Base-by-base conservation (phyloP, 140 eudicot genomes). In the Senecio squalidus region DNA sequence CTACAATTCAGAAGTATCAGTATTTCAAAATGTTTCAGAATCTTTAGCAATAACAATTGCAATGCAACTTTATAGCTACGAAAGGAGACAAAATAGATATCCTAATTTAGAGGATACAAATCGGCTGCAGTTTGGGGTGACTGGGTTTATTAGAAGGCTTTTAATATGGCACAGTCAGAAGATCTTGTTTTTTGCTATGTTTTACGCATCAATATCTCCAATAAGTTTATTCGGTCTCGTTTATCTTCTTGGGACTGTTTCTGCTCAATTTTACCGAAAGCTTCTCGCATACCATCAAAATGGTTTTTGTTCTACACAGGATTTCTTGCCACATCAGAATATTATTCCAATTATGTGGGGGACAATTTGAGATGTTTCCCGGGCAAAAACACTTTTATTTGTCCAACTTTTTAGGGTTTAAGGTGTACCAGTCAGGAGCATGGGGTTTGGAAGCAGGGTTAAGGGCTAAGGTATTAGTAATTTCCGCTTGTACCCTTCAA, bases 11-110 rank as follows among this genome's bases (percentile, higher is more conserved):
- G 78, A 84, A 61, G 84, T 90, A 68, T 70, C 94, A 5, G 64
- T 88, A 48, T 67, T 88, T 52, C 69, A 84, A 48, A 93, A 93
- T 70, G 74, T 93, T 29, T 88, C 90, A 78, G 96, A 88, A 66
- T 78, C 99, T 24, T 80, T 93, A 43, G 99, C 99, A 53, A 78
- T 93, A 27, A 72, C 92, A 55, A 84, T 88, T 62, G 99, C 92
- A 70, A 93, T 93, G 99, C 99, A 93, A 78, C 96, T 93, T 62
- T 93, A 88, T 67, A 93, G 99, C 80, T 93, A 93, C 20, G 99
- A 93, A 73, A 88, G 99, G 79, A 77, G 99, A 75, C 87, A 93
- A 77, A 93, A 89, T 80, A 82, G 88, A 78, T 71, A 60, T 59
- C 55, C 47, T 24, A 66, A 63, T 27, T 40, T 78, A 24, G 95